A percentile compares a stretch with the other conserved stretches of the same genome.
Conservation (phyloP, 768 basidiomycete genomes). For the Phaeotremella fagi region DNA sequence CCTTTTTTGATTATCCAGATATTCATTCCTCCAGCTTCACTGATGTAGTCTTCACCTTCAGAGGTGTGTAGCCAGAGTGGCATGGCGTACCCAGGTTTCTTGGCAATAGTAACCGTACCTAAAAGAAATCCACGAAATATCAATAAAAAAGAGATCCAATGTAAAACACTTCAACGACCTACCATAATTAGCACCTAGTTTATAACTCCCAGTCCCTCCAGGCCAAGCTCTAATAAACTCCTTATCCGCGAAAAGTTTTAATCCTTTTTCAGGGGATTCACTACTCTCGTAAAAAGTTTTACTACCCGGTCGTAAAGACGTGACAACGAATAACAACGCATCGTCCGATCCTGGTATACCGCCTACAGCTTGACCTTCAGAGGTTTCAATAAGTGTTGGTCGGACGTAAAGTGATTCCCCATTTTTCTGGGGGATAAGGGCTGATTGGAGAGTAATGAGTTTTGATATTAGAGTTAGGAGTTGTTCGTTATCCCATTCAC, state of each 20-base stretch:
- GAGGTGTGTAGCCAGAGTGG: not conserved
- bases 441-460: not conserved
- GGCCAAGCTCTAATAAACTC: constrained; percentile 1
- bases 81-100: not conserved
- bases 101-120: not conserved
- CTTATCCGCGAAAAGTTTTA: not conserved
- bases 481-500: not conserved
- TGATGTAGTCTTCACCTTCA: not conserved
- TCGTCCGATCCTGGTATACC: not conserved
- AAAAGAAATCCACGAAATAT: not conserved
- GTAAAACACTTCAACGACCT: not conserved
- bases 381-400: not conserved
- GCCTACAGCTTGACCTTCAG: not conserved
- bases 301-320: not conserved
- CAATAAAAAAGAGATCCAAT: not conserved
- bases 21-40: not conserved
- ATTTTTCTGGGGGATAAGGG: not conserved
- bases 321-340: not conserved
- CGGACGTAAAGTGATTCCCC: not conserved
- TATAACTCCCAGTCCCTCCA: not conserved
- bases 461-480: not conserved
- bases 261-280: not conserved
- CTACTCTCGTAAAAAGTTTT: not conserved
- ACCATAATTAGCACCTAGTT: constrained; percentile 1
- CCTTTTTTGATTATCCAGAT: not conserved